Base-by-base conservation (phyloP, 345 rosid genomes). In the Brassica rapa region DNA sequence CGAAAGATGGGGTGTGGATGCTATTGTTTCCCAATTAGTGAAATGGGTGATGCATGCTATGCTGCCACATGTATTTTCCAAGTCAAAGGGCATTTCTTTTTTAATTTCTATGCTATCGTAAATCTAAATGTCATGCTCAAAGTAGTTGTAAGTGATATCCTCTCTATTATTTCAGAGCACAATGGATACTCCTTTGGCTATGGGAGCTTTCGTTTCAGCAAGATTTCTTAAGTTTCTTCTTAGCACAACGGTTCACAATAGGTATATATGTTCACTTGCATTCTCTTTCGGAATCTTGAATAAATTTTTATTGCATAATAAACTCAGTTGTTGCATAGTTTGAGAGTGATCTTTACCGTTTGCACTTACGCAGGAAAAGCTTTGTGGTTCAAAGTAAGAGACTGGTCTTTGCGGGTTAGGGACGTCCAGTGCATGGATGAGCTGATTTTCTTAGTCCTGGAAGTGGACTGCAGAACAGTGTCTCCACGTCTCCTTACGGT, bases 1-100 rank as follows among this genome's bases (percentile, higher is more conserved):
- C 88, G 16, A 84, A 87, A 75, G 94, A 90, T 75, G 97, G 98
- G 85, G 82, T 65, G 99, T 95, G 68, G 94, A 91, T 79, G 86
- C 72, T 60, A 88, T 87, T 76, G 85, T 93, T 55, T 93, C 96
- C 12, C 91, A 89, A 73, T 95, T 95, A 82, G 93, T 93, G 76
- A 91, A 91, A 88, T 93, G 98, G 96, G 91, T 93, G 33, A 91
- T 90, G 89, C 87, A 4, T 27, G 29, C 29, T 27, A 27, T 27
- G 29, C 29, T 27, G 29, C 29, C 29, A 27, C 29, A 27, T 27
- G 29, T 27, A 27, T 27, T 27, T 27, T 91, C 46, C 97, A 91
- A 94, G 96, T 90, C 43, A 33, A 39, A 10, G 15, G 8, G 43
- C 43, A 7, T 19, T 39, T 33, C 1, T 33, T 33, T 7, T 5